These are phyloP conservation scores for Naumovozyma dairenensis DNA, from an alignment of 805 yeast species.

Conservation along the genomic window DNA sequence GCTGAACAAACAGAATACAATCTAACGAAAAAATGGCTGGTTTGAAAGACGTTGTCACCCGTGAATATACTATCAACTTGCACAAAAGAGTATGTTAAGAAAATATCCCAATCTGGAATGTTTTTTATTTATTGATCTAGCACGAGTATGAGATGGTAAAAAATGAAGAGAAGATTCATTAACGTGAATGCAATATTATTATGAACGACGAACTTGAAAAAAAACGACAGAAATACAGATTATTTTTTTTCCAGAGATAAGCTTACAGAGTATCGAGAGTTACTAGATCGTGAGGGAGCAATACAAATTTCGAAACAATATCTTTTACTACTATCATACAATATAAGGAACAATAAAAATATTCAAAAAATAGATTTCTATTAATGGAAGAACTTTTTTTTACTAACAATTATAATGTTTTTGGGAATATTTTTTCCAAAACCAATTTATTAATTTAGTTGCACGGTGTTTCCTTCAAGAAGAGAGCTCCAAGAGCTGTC, in stretches of 20 bases:
- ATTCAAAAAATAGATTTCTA: neutral
- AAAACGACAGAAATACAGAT: neutral
- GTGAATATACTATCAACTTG: slow-evolving; percentile 99
- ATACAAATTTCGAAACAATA: too few species aligned
- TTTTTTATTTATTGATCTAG: too few species aligned
- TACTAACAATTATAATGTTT: slow-evolving; percentile 4
- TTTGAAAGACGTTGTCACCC: slow-evolving; percentile 98
- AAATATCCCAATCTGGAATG: too few species aligned
- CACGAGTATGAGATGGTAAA: too few species aligned
- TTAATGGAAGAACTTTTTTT: neutral
- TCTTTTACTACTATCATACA: neutral
- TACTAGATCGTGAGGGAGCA: too few species aligned
- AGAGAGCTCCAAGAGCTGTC: slow-evolving; percentile 99
- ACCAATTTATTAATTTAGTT: slow-evolving; percentile 41
- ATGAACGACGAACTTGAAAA: neutral
- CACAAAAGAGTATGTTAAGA: slow-evolving; percentile 90
- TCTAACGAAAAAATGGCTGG: slow-evolving; percentile 34
- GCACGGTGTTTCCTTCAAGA: slow-evolving; percentile 98
- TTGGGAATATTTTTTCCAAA: neutral
- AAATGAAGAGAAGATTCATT: too few species aligned
- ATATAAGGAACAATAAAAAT: too few species aligned
- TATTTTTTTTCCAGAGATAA: neutral
- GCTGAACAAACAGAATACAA: slow-evolving; percentile 6
- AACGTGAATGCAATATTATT: neutral
- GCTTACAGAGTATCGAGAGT: neutral